A percentile compares a stretch with the other conserved stretches of the same genome.
These are phyloP conservation scores for Crithidia fasciculata DNA, from an alignment of 208 protist genomes.

Conservation along the genomic window DNA sequence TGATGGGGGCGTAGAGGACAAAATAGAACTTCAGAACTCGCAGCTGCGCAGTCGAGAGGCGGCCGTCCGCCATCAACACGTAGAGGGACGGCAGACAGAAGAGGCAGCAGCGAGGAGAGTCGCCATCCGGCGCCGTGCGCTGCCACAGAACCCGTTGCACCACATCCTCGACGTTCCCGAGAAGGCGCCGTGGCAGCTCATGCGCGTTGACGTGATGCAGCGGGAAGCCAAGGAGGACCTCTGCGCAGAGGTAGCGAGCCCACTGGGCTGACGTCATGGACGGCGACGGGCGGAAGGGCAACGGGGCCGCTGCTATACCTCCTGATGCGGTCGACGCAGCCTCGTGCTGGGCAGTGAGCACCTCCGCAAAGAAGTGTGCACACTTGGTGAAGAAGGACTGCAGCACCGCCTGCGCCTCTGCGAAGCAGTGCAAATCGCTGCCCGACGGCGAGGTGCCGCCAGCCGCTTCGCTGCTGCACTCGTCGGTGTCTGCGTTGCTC, in stretches of 20 bases:
- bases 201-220: conserved; percentile 18
- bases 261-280: conserved; percentile 21
- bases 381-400: conserved; percentile 24
- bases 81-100: conserved; percentile 21
- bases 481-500: not conserved
- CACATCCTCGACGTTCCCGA: conserved; percentile 22
- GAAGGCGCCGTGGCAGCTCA: conserved; percentile 5
- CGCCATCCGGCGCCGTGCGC: not conserved
- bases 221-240: conserved; percentile 24
- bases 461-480: not conserved
- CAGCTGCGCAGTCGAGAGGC: conserved; percentile 10
- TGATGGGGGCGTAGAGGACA: conserved; percentile 27
- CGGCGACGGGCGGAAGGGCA: not conserved
- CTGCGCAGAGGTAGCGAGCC: conserved; percentile 23
- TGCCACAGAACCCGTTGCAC: conserved; percentile 23
- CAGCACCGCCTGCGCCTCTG: conserved; percentile 6
- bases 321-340: not conserved
- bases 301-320: conserved; percentile 8
- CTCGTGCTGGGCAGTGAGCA: conserved; percentile 6
- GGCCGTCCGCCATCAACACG: conserved; percentile 20
- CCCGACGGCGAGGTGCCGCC: not conserved
- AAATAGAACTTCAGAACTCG: conserved; percentile 29
- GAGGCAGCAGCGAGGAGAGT: conserved; percentile 9
- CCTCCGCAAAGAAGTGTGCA: conserved; percentile 20
- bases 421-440: not conserved